Evolutionary conservation across 352 stramenopile species (phyloP).

Genomic region (Pythium rhizo-oryzae): DNA sequence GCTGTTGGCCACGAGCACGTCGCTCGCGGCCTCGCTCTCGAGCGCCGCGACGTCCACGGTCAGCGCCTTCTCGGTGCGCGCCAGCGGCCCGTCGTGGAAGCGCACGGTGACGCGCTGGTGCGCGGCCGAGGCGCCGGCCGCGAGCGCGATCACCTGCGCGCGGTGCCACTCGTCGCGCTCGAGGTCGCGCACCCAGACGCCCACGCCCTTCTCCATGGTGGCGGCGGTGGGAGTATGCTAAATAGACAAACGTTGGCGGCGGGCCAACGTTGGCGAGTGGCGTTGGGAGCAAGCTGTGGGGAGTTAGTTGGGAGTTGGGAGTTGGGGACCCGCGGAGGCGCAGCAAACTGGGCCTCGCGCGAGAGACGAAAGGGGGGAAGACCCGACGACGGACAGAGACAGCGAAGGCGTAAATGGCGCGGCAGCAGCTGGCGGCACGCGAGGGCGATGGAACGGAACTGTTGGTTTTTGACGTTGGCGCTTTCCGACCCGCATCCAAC

Average conservation of each 20-base stretch:
- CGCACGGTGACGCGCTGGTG: slow-evolving; percentile 48
- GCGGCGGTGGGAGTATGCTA: too few species aligned
- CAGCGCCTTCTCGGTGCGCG: slow-evolving; percentile 50
- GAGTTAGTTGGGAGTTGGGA: slow-evolving; percentile 12
- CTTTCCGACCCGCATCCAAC: slow-evolving; percentile 5
- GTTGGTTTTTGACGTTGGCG: slow-evolving; percentile 13
- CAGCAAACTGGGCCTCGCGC: background rate
- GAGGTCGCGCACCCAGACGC: slow-evolving; percentile 72
- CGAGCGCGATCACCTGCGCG: slow-evolving; percentile 51
- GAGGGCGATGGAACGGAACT: slow-evolving; percentile 10
- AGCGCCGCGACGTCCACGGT: slow-evolving; percentile 60
- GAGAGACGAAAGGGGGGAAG: background rate
- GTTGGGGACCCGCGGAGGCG: too few species aligned
- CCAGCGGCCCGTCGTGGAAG: slow-evolving; percentile 52
- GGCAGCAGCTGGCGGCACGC: background rate
- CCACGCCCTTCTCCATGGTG: slow-evolving; percentile 81
- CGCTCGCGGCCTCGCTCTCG: slow-evolving; percentile 57
- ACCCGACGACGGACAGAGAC: background rate
- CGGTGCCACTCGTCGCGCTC: slow-evolving; percentile 72
- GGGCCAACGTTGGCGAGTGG: slow-evolving; percentile 25
- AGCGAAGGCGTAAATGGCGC: background rate
- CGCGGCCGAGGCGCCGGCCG: slow-evolving; percentile 24
- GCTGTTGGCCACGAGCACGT: slow-evolving; percentile 80
- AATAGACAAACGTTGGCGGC: too few species aligned
- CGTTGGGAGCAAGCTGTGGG: too few species aligned